Evolutionary conservation across 148 eudicot genomes (phyloP), one percentile per base, ranked within the genome.

Genomic region (Fagopyrum esculentum): DNA sequence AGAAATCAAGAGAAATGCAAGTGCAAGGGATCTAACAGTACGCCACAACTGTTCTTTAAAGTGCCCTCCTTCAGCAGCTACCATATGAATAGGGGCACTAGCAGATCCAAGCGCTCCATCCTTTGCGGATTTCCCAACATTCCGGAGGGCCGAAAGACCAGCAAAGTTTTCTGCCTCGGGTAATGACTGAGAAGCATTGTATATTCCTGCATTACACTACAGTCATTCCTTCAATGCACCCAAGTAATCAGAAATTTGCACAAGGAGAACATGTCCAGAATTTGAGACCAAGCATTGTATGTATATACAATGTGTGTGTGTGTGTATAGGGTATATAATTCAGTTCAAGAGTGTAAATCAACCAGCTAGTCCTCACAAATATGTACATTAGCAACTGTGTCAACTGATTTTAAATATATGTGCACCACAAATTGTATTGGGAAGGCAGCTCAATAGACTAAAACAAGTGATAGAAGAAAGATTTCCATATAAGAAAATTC

Each of bases 1-100:
- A 15, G 99, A 96, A 70, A 96, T 89, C 70, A 92, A 74, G 52
- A 96, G 88, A 86, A 96, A 92, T 73, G 88, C 90, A 81, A 92
- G 74, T 29, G 95, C 99, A 70, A 96, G 82, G 56, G 84, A 86
- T 66, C 99, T 97, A 60, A 96, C 78, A 9, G 99, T 92, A 45
- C 98, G 91, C 99, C 99, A 96, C 56, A 96, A 56, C 84, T 96
- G 99, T 81, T 96, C 95, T 76, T 92, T 92, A 78, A 96, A 96
- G 77, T 89, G 85, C 5, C 93, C 95, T 73, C 98, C 97, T 84
- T 90, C 99, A 69, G 93, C 75, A 69, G 98, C 79, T 78, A 92
- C 95, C 97, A 88, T 92, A 78, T 96, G 97, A 72, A 96, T 86
- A 50, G 99, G 99, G 40, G 99, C 90, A 89, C 74, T 79, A 45